These are phyloP conservation scores for Arctostaphylos glauca DNA, from an alignment of 148 eudicot species.

Conservation along the genomic window DNA sequence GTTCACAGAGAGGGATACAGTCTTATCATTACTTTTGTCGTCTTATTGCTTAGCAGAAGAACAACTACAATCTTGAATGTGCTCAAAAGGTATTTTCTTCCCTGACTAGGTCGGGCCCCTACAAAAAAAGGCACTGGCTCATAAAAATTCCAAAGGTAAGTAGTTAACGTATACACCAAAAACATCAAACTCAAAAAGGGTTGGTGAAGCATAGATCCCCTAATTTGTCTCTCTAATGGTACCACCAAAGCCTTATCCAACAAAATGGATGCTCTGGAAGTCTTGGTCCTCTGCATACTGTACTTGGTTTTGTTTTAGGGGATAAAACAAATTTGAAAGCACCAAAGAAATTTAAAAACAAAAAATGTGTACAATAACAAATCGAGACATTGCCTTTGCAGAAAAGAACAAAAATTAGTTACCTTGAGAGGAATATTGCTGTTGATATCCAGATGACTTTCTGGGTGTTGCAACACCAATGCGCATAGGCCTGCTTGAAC, in stretches of 20 bases:
- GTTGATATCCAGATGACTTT: constrained; percentile 84
- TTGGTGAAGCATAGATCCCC: not conserved
- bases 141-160: not conserved
- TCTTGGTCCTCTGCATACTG: not conserved
- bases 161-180: not conserved
- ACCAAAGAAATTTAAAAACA: not conserved
- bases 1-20: not conserved
- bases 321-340: not conserved
- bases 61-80: not conserved
- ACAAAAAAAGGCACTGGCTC: not conserved
- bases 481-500: constrained; percentile 94
- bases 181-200: not conserved
- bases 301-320: not conserved
- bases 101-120: not conserved
- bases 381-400: not conserved
- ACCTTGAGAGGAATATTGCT: constrained; percentile 48
- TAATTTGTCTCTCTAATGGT: not conserved
- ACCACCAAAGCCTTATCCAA: not conserved
- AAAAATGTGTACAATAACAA: not conserved
- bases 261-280: not conserved
- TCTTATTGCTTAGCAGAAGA: not conserved
- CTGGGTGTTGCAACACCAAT: constrained; percentile 94
- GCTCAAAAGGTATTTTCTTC: not conserved
- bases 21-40: not conserved
- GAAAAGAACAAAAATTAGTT: constrained; percentile 5